Conservation (phyloP, 2,329 filamentous ascomycete species). For the Aureobasidium sp. region DNA sequence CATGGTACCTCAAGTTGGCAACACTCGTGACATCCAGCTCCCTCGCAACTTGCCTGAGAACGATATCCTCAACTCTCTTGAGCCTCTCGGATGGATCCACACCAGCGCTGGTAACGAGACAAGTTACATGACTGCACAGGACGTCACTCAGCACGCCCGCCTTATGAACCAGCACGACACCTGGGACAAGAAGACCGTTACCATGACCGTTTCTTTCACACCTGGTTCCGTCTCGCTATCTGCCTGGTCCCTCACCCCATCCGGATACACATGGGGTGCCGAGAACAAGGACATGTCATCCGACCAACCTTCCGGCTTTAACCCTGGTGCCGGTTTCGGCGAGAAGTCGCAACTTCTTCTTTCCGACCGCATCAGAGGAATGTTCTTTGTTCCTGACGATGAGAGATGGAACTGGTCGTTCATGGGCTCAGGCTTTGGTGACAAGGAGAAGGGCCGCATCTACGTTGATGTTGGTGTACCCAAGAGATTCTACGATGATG, state of each 20-base stretch:
- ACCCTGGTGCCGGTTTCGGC: slow-evolving; percentile 64
- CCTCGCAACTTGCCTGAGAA: slow-evolving; percentile 86
- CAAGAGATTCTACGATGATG: slow-evolving; percentile 76
- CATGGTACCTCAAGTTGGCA: slow-evolving; percentile 94
- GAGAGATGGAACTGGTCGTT: slow-evolving; percentile 97
- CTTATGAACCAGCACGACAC: slow-evolving; percentile 73
- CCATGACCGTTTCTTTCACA: slow-evolving; percentile 92
- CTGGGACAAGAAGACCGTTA: slow-evolving; percentile 88
- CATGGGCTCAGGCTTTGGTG: slow-evolving; percentile 82
- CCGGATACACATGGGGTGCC: slow-evolving; percentile 92
- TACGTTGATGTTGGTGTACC: slow-evolving; percentile 94
- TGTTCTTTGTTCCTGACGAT: slow-evolving; percentile 89
- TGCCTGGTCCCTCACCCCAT: slow-evolving; percentile 84
- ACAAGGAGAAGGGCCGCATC: slow-evolving; percentile 72
- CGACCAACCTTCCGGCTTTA: slow-evolving; percentile 91
- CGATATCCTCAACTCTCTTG: slow-evolving; percentile 76
- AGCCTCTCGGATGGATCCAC: slow-evolving; percentile 91
- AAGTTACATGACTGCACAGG: slow-evolving; percentile 89
- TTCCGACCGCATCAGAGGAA: slow-evolving; percentile 87
- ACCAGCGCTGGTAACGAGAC: slow-evolving; percentile 91
- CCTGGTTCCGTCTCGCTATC: slow-evolving; percentile 91
- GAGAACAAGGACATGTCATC: slow-evolving; percentile 90
- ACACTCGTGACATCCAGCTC: slow-evolving; percentile 81
- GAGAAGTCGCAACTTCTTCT: slow-evolving; percentile 92
- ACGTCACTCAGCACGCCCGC: slow-evolving; percentile 88